Base-by-base conservation (phyloP, 805 yeast genomes). In the Tetrapisispora arboricola region DNA sequence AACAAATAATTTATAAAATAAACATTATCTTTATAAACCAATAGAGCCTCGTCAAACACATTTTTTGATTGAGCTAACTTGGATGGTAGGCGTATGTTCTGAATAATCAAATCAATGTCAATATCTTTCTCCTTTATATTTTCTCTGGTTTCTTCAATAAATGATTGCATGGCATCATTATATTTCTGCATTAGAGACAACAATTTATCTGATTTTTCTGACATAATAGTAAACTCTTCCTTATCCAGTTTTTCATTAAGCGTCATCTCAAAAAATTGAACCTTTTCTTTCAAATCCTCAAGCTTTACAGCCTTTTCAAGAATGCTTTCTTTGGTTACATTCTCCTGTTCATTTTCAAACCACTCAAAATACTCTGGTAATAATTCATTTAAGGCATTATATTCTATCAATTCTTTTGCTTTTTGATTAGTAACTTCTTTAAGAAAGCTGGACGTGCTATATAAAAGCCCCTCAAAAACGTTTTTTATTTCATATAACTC, bases 291-390 rank as follows among this genome's bases (percentile, higher is more conserved):
- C 17, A 61, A 46, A 15, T 15, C 18, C n/a, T 39, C 36, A 8
- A 39, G 20, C 7, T 2, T 18, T 3, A 39, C 2, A 6, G 55
- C 48, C 49, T 58, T 71, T 3, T 55, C 53, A 17, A 60, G 56
- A 20, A 76, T 57, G 2, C 64, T 72, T 18, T 63, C 55, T 11
- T 61, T 36, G 0, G 58, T 47, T 1, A 83, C 72, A 18, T 63
- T 33, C 40, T 73, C 82, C 28, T 84, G 70, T 15, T 77, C 86
- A 50, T 73, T 76, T 38, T 85, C 94, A 29, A 86, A 64, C 95
- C 95, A 85, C 44, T 81, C 90, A 35, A 83, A 62, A 20, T 67
- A 61, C 10, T 74, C 77, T 13, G 65, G 42, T 4, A 80, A 73
- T 6, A 64, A 46, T 0, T 50, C 42, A 1, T 64, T 47, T 9